Percentiles rank a stretch among this genome's conserved stretches.
Evolutionary conservation across 371 early-diverging fungal species (phyloP).

Genomic region (Polyrhizophydium stewartii): DNA sequence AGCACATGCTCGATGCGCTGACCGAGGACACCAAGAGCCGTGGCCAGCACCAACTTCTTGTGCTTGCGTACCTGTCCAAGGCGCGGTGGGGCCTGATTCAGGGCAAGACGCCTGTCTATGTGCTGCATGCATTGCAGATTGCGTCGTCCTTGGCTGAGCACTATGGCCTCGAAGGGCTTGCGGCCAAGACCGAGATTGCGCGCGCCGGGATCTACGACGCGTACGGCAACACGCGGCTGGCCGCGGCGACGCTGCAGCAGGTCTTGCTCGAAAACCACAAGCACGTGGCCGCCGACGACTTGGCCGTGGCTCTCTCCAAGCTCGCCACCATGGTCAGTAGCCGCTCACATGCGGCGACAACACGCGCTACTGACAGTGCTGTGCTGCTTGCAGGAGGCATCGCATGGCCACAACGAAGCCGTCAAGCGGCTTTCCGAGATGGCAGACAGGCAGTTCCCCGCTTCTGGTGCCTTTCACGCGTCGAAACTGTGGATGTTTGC

Average conservation of each 20-base stretch:
- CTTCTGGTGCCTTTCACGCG: neutral
- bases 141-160: neutral
- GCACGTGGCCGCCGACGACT: neutral
- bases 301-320: neutral
- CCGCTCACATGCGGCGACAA: neutral
- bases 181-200: neutral
- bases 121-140: neutral
- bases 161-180: neutral
- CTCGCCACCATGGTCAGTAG: neutral
- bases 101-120: neutral
- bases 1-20: neutral
- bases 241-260: neutral
- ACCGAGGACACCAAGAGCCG: neutral
- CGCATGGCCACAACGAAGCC: neutral
- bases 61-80: neutral
- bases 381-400: neutral
- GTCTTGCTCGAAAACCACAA: neutral
- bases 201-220: neutral
- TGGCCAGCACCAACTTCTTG: neutral
- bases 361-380: neutral
- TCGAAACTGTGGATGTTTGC: neutral
- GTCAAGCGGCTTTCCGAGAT: neutral
- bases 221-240: neutral
- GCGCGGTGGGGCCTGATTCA: neutral
- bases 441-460: neutral